A percentile compares a stretch with the other conserved stretches of the same genome.
These are phyloP conservation scores for Neopestalotiopsis rosae DNA, from an alignment of 2,329 filamentous ascomycete species.

Conservation along the genomic window DNA sequence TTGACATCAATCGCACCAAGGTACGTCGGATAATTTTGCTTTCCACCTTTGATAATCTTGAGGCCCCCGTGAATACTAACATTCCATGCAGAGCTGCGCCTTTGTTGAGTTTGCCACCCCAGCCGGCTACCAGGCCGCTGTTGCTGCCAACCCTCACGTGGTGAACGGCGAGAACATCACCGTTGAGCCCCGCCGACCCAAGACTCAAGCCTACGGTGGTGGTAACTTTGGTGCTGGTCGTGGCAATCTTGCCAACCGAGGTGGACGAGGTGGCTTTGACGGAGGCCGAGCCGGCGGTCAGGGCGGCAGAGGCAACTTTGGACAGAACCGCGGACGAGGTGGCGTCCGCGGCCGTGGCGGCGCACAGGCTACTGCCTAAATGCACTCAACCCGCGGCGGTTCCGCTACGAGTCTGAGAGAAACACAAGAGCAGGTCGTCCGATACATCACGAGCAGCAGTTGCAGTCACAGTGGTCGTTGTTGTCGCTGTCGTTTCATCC, in stretches of 20 bases:
- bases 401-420: not conserved
- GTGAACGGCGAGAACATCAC: constrained; percentile 82
- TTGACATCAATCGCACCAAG: constrained; percentile 84
- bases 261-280: constrained; percentile 68
- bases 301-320: constrained; percentile 71
- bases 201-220: constrained; percentile 72
- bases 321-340: constrained; percentile 71
- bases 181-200: constrained; percentile 88
- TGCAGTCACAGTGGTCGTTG: not conserved
- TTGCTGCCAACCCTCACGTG: constrained; percentile 82
- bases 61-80: constrained; percentile 27
- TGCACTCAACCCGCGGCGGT: not conserved
- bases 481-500: too few species aligned
- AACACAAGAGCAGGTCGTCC: not conserved
- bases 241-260: constrained; percentile 65
- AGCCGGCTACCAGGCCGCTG: constrained; percentile 82
- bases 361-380: constrained; percentile 56
- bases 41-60: not conserved
- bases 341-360: constrained; percentile 69
- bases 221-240: constrained; percentile 69
- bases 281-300: constrained; percentile 65
- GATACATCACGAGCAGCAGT: not conserved
- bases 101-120: constrained; percentile 90
- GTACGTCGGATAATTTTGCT: constrained; percentile 52
- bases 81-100: constrained; percentile 77